Percentiles rank a stretch among this genome's conserved stretches.
These are phyloP conservation scores for Hygrophorus pudorinus DNA, from an alignment of 768 basidiomycete species.

Conservation along the genomic window DNA sequence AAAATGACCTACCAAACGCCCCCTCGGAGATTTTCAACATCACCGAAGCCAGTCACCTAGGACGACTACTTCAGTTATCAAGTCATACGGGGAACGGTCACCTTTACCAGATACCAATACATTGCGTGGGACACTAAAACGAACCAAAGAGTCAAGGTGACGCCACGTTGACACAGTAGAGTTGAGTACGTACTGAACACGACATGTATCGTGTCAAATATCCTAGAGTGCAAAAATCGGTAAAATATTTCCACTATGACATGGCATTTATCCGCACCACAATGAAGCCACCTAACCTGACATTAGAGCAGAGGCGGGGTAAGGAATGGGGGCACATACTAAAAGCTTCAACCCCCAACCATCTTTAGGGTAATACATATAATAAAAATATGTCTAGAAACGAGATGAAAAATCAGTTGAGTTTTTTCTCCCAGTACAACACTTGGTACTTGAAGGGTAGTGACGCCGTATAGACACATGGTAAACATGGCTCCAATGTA, in stretches of 20 bases:
- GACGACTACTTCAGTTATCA: background rate
- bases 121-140: constrained; percentile 30
- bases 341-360: constrained; percentile 21
- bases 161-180: background rate
- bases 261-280: too few species aligned
- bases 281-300: too few species aligned
- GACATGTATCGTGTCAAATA: constrained; percentile 30
- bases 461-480: constrained; percentile 29
- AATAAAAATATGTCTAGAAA: constrained; percentile 33
- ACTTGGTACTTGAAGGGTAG: constrained; percentile 31
- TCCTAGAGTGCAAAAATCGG: constrained; percentile 16
- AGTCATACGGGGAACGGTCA: background rate
- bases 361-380: constrained; percentile 29
- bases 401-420: background rate
- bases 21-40: constrained; percentile 16
- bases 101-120: constrained; percentile 32
- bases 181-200: constrained; percentile 24
- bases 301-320: background rate
- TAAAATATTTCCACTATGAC: background rate
- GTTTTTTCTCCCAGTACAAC: background rate
- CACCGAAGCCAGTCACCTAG: constrained; percentile 30
- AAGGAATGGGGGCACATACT: constrained; percentile 15
- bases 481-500: constrained; percentile 4
- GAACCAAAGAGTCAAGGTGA: background rate
- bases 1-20: constrained; percentile 28